Evolutionary conservation across 371 early-diverging fungal species (phyloP).

Genomic region (Entomophthora muscae): DNA sequence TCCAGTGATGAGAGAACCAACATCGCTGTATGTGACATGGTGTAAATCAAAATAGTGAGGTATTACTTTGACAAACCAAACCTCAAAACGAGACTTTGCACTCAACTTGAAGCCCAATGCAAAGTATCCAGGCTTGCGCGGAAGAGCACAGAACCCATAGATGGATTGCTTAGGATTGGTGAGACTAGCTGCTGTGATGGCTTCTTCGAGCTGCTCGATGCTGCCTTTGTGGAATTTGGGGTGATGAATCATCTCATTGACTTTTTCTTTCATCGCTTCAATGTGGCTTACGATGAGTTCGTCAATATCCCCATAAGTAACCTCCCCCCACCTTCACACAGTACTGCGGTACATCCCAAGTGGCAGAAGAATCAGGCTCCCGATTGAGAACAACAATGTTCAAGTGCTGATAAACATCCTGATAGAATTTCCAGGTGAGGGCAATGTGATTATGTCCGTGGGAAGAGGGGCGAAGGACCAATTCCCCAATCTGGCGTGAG

Average conservation of each 20-base stretch:
- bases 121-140: slow-evolving; percentile 27
- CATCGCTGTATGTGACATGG: neutral
- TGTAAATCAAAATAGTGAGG: slow-evolving; percentile 14
- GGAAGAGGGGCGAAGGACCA: slow-evolving; percentile 87
- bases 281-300: slow-evolving; percentile 78
- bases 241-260: slow-evolving; percentile 39
- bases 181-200: slow-evolving; percentile 5
- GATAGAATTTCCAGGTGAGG: slow-evolving; percentile 84
- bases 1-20: neutral
- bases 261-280: slow-evolving; percentile 54
- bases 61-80: slow-evolving; percentile 32
- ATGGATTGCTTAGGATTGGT: slow-evolving; percentile 31
- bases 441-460: slow-evolving; percentile 70
- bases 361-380: neutral
- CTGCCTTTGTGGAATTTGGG: slow-evolving; percentile 36
- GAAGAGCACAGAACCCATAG: slow-evolving; percentile 31
- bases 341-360: neutral
- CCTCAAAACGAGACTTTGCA: slow-evolving; percentile 17
- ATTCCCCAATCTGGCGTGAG: slow-evolving; percentile 46
- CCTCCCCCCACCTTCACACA: slow-evolving; percentile 33
- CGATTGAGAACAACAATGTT: slow-evolving; percentile 18
- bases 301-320: slow-evolving; percentile 66
- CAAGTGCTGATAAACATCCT: slow-evolving; percentile 72
- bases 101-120: slow-evolving; percentile 26
- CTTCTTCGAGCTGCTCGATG: slow-evolving; percentile 16